Evolutionary conservation across 2,329 filamentous ascomycete genomes (phyloP), one percentile per base, ranked within the genome.

Genomic region (Fusarium tanahbumbuense): DNA sequence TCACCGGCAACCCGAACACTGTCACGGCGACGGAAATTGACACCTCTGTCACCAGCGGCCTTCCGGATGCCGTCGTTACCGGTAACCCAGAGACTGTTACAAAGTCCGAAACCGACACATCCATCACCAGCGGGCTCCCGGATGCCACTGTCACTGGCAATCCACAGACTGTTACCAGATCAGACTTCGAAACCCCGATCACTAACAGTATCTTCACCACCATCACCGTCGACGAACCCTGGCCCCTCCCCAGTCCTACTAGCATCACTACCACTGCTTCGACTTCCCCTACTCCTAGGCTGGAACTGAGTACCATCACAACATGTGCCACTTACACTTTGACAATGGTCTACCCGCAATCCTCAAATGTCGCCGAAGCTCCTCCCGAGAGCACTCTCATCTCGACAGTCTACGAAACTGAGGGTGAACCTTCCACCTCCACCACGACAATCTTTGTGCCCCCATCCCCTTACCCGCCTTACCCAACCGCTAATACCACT

Each of bases 381-480:
- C 67, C 72, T 30, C 61, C 75, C 12, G 68, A 67, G n/a, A 74
- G 71, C 63, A 80, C 76, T 18, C 64, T 74, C 64, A 81, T 78
- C 20, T 49, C 74, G 54, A 72, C 76, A 28, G 70, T 79, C 56
- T 81, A 79, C 34, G 70, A 75, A 49, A 80, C 77, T n/a, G 67
- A 48, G 34, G 76, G 76, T 22, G 60, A 73, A 32, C 65, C 74
- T 9, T 65, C 68, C 12, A 75, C 76, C 25, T 73, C 74, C 27
- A 79, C 77, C 60, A 78, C 74, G n/a, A 81, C 78, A 16, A 72
- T 80, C 61, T 75, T 74, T 59, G 71, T 79, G 23, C 68, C 72
- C 4, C 50, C 69, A 4, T 64, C 72, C 34, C 75, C 70, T 15
- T 76, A 76, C 63, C 68, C 72, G 47, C 76, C 72, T 11, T 77